Evolutionary conservation across 1,139 yeast species (phyloP).

Genomic region (Lodderomyces pseudojiufengensis): DNA sequence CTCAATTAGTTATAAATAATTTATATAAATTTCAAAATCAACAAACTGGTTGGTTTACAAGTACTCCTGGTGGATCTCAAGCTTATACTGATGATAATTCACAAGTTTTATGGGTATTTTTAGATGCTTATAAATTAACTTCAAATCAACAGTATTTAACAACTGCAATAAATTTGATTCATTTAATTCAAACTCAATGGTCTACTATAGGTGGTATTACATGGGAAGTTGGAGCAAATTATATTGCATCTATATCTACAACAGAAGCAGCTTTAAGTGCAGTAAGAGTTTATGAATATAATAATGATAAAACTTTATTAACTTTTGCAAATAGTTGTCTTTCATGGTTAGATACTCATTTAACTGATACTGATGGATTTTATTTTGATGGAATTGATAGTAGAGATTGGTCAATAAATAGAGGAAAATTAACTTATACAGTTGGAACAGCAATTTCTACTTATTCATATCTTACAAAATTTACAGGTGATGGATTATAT

Average conservation of each 20-base stretch:
- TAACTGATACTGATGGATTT: slow-evolving; percentile 26
- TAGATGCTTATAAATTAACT: slow-evolving; percentile 23
- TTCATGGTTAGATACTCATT: slow-evolving; percentile 20
- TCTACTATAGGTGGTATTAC: slow-evolving; percentile 26
- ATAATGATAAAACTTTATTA: slow-evolving; percentile 17
- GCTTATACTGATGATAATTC: slow-evolving; percentile 35
- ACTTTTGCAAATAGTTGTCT: slow-evolving; percentile 23
- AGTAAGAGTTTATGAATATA: slow-evolving; percentile 20
- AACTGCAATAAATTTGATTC: slow-evolving; percentile 18
- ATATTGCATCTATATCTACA: slow-evolving; percentile 34
- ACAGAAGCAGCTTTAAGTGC: slow-evolving; percentile 34
- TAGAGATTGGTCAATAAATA: slow-evolving; percentile 15
- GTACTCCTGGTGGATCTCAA: slow-evolving; percentile 24
- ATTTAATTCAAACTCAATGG: slow-evolving; percentile 20
- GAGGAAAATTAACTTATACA: slow-evolving; percentile 36
- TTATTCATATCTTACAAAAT: slow-evolving; percentile 23
- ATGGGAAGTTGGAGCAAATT: slow-evolving; percentile 23
- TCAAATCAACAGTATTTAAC: slow-evolving; percentile 15
- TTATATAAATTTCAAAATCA: slow-evolving; percentile 16
- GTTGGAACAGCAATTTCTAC: slow-evolving; percentile 34
- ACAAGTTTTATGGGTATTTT: slow-evolving; percentile 30
- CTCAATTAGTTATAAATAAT: slow-evolving; percentile 9
- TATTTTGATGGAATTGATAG: slow-evolving; percentile 24
- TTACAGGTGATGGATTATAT: slow-evolving; percentile 14
- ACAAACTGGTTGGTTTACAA: slow-evolving; percentile 22